Evolutionary conservation across 306 rosid species (phyloP).

Genomic region (Leucaena leucocephala): DNA sequence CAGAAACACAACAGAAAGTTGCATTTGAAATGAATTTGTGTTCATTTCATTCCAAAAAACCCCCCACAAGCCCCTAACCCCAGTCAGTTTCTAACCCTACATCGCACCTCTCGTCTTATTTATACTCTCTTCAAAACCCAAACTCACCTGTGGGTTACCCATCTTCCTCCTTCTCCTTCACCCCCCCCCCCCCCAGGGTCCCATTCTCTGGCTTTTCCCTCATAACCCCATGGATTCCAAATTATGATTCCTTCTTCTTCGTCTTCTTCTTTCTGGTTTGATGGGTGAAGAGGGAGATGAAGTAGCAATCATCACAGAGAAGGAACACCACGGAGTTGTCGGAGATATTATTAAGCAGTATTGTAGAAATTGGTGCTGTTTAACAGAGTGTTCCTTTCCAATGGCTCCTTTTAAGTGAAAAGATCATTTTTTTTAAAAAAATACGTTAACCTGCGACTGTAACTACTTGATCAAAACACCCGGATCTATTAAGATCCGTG

Average conservation of each 20-base stretch:
- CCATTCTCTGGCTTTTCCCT: no score
- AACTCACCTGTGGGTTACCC: background rate
- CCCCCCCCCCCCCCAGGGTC: background rate
- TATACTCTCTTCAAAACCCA: slow-evolving; percentile 39
- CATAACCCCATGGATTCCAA: background rate
- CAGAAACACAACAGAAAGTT: slow-evolving; percentile 12
- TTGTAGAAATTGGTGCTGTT: slow-evolving; percentile 49
- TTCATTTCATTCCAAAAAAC: slow-evolving; percentile 55
- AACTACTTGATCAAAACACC: slow-evolving; percentile 10
- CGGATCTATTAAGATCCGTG: slow-evolving; percentile 45
- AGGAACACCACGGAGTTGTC: slow-evolving; percentile 39
- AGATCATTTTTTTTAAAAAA: slow-evolving; percentile 16
- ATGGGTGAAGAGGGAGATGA: slow-evolving; percentile 61
- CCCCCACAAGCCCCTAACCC: slow-evolving; percentile 52
- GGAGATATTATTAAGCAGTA: slow-evolving; percentile 33
- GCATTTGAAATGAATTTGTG: slow-evolving; percentile 67
- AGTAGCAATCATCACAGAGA: slow-evolving; percentile 22
- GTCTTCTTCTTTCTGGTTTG: background rate
- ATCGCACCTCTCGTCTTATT: slow-evolving; percentile 54
- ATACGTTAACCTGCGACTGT: slow-evolving; percentile 15
- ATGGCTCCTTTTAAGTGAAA: slow-evolving; percentile 46
- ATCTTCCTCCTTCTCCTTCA: background rate
- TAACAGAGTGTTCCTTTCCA: slow-evolving; percentile 35
- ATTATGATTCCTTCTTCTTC: background rate
- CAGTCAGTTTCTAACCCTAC: slow-evolving; percentile 62